These are phyloP conservation scores for Papilionanthe hybrid DNA, from an alignment of 116 monocot genomes.

Conservation along the genomic window DNA sequence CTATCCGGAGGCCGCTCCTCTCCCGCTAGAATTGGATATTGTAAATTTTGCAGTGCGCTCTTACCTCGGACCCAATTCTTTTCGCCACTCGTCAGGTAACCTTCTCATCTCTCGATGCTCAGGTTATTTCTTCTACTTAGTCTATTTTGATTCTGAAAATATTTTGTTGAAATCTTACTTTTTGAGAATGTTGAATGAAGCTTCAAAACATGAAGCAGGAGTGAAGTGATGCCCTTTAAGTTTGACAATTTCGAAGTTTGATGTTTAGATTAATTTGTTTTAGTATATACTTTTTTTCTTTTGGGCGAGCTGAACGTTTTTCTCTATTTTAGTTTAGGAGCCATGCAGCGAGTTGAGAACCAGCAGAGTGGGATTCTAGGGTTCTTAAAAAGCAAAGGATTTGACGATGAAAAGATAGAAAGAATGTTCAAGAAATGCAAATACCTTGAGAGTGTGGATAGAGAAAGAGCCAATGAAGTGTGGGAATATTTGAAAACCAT, in stretches of 20 bases:
- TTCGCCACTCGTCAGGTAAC: too few species aligned
- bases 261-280: neutral
- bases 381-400: slow-evolving; percentile 66
- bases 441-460: slow-evolving; percentile 26
- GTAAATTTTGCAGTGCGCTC: too few species aligned
- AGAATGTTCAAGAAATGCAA: slow-evolving; percentile 50
- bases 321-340: neutral
- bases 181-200: too few species aligned
- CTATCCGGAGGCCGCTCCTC: too few species aligned
- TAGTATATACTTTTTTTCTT: neutral
- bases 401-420: slow-evolving; percentile 35
- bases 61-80: too few species aligned
- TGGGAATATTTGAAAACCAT: slow-evolving; percentile 74
- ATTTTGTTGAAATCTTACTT: too few species aligned
- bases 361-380: slow-evolving; percentile 19
- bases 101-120: too few species aligned
- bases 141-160: too few species aligned
- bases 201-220: too few species aligned
- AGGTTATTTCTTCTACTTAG: too few species aligned
- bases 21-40: too few species aligned
- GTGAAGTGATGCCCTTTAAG: too few species aligned
- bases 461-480: slow-evolving; percentile 33
- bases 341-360: slow-evolving; percentile 16
- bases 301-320: neutral
- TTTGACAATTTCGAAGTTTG: neutral